Conservation (phyloP, 208 protist genomes). For the Leishmania aethiopica region DNA sequence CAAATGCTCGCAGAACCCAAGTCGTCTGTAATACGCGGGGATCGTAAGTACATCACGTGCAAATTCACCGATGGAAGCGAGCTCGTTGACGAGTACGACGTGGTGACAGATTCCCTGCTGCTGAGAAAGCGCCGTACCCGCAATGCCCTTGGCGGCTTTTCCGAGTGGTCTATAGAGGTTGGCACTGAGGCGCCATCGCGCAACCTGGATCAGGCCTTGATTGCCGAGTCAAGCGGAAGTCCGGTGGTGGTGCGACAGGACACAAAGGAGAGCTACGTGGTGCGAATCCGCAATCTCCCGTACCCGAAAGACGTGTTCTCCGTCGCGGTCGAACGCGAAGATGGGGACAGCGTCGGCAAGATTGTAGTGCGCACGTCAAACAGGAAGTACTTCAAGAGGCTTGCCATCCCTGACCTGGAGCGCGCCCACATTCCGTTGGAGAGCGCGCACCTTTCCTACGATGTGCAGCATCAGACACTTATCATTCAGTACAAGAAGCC, state of each 20-base stretch:
- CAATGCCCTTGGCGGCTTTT: constrained; percentile 75
- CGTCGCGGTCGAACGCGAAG: constrained; percentile 75
- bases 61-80: constrained; percentile 90
- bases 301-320: constrained; percentile 88
- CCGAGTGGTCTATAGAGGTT: constrained; percentile 91
- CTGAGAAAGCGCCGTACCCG: constrained; percentile 81
- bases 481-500: constrained; percentile 94
- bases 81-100: constrained; percentile 94
- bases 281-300: constrained; percentile 92
- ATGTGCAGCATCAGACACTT: constrained; percentile 93
- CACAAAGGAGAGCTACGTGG: constrained; percentile 81
- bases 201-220: constrained; percentile 69
- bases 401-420: constrained; percentile 87
- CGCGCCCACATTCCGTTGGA: constrained; percentile 69
- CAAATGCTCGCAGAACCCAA: constrained; percentile 74
- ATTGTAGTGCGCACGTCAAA: constrained; percentile 95
- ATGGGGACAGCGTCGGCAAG: constrained; percentile 55
- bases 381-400: constrained; percentile 95
- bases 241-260: constrained; percentile 90
- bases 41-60: constrained; percentile 84
- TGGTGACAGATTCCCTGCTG: constrained; percentile 92
- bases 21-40: constrained; percentile 82
- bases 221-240: constrained; percentile 71
- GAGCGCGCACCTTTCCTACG: constrained; percentile 61
- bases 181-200: constrained; percentile 62